Conservation (phyloP, 208 protist genomes). For the Trichomonas gallinae region DNA sequence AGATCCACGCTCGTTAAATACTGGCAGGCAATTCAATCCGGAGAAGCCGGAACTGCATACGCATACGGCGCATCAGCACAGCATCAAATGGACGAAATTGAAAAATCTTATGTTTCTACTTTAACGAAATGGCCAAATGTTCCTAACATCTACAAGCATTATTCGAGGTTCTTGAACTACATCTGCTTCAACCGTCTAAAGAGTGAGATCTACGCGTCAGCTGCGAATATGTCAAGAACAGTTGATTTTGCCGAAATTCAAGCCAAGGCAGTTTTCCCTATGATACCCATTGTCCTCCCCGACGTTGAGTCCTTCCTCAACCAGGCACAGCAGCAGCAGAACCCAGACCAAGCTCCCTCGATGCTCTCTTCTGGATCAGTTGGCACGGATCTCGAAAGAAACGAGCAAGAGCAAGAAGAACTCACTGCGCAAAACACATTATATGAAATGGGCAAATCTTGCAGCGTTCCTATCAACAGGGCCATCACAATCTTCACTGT, state of each 20-base stretch:
- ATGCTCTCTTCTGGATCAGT: too few relatives aligned
- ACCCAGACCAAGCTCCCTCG: not conserved
- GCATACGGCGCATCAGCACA: not conserved
- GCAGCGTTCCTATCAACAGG: not conserved
- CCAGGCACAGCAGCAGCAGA: not conserved
- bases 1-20: not conserved
- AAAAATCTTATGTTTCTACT: not conserved
- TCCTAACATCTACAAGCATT: not conserved
- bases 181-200: not conserved
- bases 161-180: not conserved
- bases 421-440: not conserved
- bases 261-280: not conserved
- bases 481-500: not conserved
- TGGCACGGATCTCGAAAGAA: not conserved
- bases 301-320: not conserved
- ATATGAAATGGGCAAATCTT: not conserved
- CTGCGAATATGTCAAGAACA: not conserved
- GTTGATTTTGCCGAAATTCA: not conserved
- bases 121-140: not conserved
- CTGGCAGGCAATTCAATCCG: not conserved
- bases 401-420: not conserved
- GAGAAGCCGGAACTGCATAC: not conserved
- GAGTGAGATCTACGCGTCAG: not conserved
- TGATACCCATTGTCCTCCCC: not conserved
- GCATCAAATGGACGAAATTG: not conserved